Percentiles rank a stretch among this genome's conserved stretches.
Conservation (phyloP, 352 stramenopile species). For the Phytophthora quininea region DNA sequence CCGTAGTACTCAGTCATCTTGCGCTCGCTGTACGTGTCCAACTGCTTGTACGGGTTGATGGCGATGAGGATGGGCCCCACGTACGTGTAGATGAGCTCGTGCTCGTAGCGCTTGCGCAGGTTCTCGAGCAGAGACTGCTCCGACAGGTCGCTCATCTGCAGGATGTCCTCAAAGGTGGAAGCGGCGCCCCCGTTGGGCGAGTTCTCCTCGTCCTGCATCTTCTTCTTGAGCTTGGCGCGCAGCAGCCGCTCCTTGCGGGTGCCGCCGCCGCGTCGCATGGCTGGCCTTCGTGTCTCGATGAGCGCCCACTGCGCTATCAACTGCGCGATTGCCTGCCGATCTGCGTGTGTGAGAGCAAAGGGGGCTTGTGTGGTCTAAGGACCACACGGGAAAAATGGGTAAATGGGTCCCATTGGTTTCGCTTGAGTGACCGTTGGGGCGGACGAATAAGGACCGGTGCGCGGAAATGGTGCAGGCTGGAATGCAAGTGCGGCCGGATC, state of each 20-base stretch:
- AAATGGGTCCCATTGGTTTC: neutral
- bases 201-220: conserved; percentile 73
- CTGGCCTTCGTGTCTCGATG: conserved; percentile 11
- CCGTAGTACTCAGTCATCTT: conserved; percentile 92
- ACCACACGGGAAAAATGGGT: neutral
- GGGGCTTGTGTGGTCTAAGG: neutral
- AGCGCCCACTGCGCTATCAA: conserved; percentile 39
- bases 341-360: conserved; percentile 24
- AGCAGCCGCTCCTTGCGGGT: conserved; percentile 85
- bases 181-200: conserved; percentile 36
- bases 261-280: conserved; percentile 50
- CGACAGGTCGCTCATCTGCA: conserved; percentile 91
- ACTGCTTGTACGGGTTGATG: conserved; percentile 92
- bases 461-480: too few relatives aligned
- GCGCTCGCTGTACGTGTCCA: conserved; percentile 74
- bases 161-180: conserved; percentile 85
- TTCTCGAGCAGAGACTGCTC: conserved; percentile 91
- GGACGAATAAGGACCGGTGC: too few relatives aligned
- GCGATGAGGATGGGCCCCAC: conserved; percentile 91
- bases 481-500: too few relatives aligned
- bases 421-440: too few relatives aligned
- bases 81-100: conserved; percentile 95
- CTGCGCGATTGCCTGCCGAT: conserved; percentile 26
- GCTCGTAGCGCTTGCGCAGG: conserved; percentile 90
- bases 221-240: conserved; percentile 90